phyloP scores from a whole-genome alignment of 1,284 basidiomycete species.

The Boletus smithii region DNA sequence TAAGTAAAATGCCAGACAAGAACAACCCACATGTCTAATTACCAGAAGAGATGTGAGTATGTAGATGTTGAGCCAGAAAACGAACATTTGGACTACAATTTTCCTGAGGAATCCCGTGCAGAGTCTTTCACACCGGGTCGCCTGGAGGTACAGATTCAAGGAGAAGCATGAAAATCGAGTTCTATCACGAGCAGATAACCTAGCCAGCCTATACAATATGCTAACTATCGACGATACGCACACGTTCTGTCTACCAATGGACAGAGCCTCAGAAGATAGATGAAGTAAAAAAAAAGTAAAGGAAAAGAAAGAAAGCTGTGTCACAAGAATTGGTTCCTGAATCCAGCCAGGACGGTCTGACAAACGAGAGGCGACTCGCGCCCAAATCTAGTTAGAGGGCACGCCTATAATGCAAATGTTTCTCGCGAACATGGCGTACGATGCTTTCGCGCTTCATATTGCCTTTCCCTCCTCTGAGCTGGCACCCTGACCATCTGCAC shows the following conservation, averaged over 20 bases:
- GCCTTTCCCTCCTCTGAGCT: neutral
- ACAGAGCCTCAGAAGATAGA: too few relatives aligned
- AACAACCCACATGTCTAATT: neutral
- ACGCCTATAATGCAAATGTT: constrained; percentile 18
- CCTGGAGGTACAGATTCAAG: too few relatives aligned
- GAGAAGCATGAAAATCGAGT: neutral
- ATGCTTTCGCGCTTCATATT: constrained; percentile 21
- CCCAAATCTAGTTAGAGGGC: neutral
- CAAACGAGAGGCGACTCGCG: neutral
- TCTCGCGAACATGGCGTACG: constrained; percentile 21
- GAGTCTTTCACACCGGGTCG: too few relatives aligned
- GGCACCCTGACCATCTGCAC: constrained; percentile 22
- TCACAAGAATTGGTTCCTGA: too few relatives aligned
- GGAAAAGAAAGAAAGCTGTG: too few relatives aligned
- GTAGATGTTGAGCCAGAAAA: neutral
- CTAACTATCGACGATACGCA: neutral
- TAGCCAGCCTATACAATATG: neutral
- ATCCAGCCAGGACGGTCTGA: too few relatives aligned
- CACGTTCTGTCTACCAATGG: neutral
- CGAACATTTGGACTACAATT: neutral
- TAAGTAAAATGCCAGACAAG: too few relatives aligned
- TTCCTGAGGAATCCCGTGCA: too few relatives aligned
- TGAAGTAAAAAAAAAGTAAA: too few relatives aligned
- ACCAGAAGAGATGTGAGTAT: neutral
- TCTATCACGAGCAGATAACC: too few relatives aligned